phyloP scores from a whole-genome alignment of 768 basidiomycete genomes.

The Epithele typhae region DNA sequence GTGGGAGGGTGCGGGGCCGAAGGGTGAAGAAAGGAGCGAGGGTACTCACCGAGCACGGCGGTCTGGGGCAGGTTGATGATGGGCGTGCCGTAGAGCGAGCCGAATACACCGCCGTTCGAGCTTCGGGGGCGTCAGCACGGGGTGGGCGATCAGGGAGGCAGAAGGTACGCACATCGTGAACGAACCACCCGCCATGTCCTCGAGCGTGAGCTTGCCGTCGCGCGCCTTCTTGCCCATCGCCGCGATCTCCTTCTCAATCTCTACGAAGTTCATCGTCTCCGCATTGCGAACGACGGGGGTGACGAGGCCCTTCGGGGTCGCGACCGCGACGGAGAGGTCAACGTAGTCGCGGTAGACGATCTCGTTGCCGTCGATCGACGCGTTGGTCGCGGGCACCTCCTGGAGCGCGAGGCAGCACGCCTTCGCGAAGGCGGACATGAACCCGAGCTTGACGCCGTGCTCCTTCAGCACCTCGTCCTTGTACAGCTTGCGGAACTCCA shows the following conservation, averaged over 20 bases:
- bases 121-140: slow-evolving; percentile 34
- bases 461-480: slow-evolving; percentile 89
- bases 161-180: slow-evolving; percentile 82
- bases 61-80: slow-evolving; percentile 97
- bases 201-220: slow-evolving; percentile 91
- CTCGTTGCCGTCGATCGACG: slow-evolving; percentile 89
- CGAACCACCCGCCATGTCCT: slow-evolving; percentile 98
- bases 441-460: slow-evolving; percentile 94
- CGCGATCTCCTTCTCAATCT: slow-evolving; percentile 92
- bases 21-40: not conserved
- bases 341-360: slow-evolving; percentile 92
- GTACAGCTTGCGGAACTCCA: slow-evolving; percentile 90
- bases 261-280: slow-evolving; percentile 80
- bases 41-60: slow-evolving; percentile 74
- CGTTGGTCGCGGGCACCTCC: slow-evolving; percentile 93
- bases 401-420: slow-evolving; percentile 80
- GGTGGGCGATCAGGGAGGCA: not conserved
- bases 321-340: slow-evolving; percentile 93
- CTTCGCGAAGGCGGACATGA: slow-evolving; percentile 95
- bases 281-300: slow-evolving; percentile 93
- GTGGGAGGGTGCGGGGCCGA: slow-evolving; percentile 4
- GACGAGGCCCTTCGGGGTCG: slow-evolving; percentile 95
- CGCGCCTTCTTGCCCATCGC: slow-evolving; percentile 90
- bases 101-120: slow-evolving; percentile 98
- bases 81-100: slow-evolving; percentile 95